Percentiles rank a stretch among this genome's conserved stretches.
Evolutionary conservation across 805 yeast genomes (phyloP).

Genomic region (Yamadazyma sp.): DNA sequence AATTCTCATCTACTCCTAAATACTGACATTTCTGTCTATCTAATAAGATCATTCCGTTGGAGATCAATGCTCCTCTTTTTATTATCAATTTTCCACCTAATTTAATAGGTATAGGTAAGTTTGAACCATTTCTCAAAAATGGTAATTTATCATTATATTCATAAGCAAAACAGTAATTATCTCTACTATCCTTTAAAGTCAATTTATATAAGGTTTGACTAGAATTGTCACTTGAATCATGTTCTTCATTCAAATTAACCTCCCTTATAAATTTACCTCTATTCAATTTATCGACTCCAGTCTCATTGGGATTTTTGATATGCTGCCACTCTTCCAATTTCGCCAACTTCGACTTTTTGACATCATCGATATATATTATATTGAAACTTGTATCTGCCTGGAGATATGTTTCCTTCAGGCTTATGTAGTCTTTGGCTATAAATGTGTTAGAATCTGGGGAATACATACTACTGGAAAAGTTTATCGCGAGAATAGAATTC

Average conservation of each 20-base stretch:
- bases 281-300: slow-evolving; percentile 53
- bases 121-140: slow-evolving; percentile 38
- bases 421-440: slow-evolving; percentile 11
- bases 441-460: slow-evolving; percentile 1
- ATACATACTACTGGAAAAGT: background rate
- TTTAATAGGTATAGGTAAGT: slow-evolving; percentile 37
- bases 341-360: slow-evolving; percentile 47
- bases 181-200: slow-evolving; percentile 52
- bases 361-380: slow-evolving; percentile 53
- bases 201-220: slow-evolving; percentile 41
- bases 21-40: slow-evolving; percentile 29
- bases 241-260: slow-evolving; percentile 44
- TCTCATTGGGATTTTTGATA: slow-evolving; percentile 54
- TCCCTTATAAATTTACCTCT: slow-evolving; percentile 41
- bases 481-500: background rate
- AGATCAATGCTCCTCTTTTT: slow-evolving; percentile 43
- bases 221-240: slow-evolving; percentile 3
- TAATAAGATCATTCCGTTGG: slow-evolving; percentile 46
- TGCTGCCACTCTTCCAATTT: slow-evolving; percentile 55
- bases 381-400: slow-evolving; percentile 42
- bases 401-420: slow-evolving; percentile 9
- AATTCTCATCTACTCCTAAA: slow-evolving; percentile 25
- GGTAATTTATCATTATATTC: slow-evolving; percentile 49
- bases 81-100: slow-evolving; percentile 60
- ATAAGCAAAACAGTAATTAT: slow-evolving; percentile 53